Base-by-base conservation (phyloP, 768 basidiomycete genomes). In the Omphalotus guepiniiformis region DNA sequence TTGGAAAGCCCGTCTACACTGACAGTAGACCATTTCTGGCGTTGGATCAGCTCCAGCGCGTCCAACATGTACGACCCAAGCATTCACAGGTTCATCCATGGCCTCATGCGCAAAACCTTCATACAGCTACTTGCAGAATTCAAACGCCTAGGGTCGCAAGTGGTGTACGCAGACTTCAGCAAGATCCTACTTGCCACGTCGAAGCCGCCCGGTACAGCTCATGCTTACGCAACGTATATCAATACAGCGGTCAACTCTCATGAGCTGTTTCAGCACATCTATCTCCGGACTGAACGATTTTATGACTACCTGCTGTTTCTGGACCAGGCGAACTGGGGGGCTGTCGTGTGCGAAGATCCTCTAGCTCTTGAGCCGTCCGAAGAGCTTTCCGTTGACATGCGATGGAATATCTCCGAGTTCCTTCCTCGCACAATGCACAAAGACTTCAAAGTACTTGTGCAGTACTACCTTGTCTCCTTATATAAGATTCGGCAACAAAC, bases 81-180 rank as follows among this genome's bases (percentile, higher is more conserved):
- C 49, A 75, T 99, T 5, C 93, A 97, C 60, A 83, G 88, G 1
- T 99, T 99, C 65, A 71, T 98, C 7, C 87, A 94, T 55, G 89
- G 93, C 12, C 78, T 98, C 39, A 99, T 99, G 96, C 83, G 90
- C 50, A 98, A 99, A 71, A 93, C 90, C 0, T 97, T 97, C 69
- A 88, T 96, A 48, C 96, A 98, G 66, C 75, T 99, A 53, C 76
- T 98, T 18, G 94, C 95, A 12, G 96, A 99, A 64, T 94, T 97
- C 71, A 93, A 88, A 57, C 81, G 96, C 15, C 76, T 99, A 1
- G 96, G 96, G 1, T 94, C 93, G 0, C 83, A 89, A 46, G 84
- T 98, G 48, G 79, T 98, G 25, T 92, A 93, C 53, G 95, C 94
- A 21, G 93, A 98, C 63, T 93, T 98, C 63, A 83, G 88, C 51